Conservation (phyloP, 2,329 filamentous ascomycete genomes). For the Phaeophleospora eucalypticola region DNA sequence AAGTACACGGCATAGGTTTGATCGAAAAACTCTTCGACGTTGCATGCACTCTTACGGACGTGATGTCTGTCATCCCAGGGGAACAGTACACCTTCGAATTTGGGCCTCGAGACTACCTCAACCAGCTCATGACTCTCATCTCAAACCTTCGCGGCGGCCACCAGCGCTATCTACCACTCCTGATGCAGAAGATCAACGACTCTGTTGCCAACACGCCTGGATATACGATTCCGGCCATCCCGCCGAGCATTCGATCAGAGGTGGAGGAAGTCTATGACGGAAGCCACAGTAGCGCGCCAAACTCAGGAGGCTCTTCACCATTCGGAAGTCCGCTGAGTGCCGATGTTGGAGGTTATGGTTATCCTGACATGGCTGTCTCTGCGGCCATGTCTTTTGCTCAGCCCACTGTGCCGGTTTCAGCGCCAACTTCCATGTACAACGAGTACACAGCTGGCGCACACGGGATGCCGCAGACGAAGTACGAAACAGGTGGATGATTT, state of each 20-base stretch:
- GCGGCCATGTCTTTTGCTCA: conserved; percentile 4
- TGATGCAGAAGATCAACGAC: conserved; percentile 72
- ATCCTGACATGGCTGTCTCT: conserved; percentile 7
- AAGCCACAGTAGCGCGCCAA: conserved; percentile 27
- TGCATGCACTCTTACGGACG: conserved; percentile 67
- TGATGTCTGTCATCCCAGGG: conserved; percentile 61
- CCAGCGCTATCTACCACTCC: conserved; percentile 69
- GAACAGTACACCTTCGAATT: conserved; percentile 55
- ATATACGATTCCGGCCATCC: conserved; percentile 25
- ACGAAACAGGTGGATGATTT: conserved; percentile 8
- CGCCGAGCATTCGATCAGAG: conserved; percentile 23
- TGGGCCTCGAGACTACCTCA: conserved; percentile 70
- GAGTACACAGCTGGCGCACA: not conserved
- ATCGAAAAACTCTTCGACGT: conserved; percentile 79
- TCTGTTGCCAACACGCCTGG: conserved; percentile 29
- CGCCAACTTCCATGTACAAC: conserved; percentile 6
- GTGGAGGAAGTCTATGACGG: conserved; percentile 32
- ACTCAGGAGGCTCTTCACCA: conserved; percentile 27
- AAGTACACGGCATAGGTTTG: conserved; percentile 70
- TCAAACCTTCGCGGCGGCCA: conserved; percentile 70
- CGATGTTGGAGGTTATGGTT: conserved; percentile 12
- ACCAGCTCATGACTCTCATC: conserved; percentile 62
- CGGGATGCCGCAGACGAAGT: conserved; percentile 4
- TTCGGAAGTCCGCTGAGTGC: conserved; percentile 28
- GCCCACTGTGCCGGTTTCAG: conserved; percentile 1